Conservation (phyloP, 1,284 basidiomycete genomes). For the Rhodotorula sp. region DNA sequence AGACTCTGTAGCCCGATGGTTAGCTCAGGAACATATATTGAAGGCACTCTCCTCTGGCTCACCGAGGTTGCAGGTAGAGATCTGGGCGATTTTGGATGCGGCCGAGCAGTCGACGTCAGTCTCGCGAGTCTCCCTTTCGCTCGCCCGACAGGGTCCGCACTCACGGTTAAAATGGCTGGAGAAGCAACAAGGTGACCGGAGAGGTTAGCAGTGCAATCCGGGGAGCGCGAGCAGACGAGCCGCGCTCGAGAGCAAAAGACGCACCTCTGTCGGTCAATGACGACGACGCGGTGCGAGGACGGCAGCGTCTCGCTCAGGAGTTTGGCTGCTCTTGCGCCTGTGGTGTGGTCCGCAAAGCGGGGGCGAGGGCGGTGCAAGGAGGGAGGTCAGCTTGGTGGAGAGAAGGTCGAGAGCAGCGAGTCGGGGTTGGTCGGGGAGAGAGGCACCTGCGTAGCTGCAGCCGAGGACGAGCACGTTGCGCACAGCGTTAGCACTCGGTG, state of each 20-base stretch:
- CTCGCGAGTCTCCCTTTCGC: not conserved
- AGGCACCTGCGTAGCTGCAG: slow-evolving; percentile 2
- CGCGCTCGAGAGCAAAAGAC: slow-evolving; percentile 5
- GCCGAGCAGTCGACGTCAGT: not conserved
- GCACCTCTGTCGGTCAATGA: slow-evolving; percentile 44
- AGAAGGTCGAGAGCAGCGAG: not conserved
- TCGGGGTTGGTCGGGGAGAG: too few relatives aligned
- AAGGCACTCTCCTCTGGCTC: not conserved
- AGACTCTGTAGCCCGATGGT: slow-evolving; percentile 18
- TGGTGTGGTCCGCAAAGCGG: not conserved
- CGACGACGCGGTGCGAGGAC: slow-evolving; percentile 40
- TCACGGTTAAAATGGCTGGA: slow-evolving; percentile 47
- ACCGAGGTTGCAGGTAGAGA: slow-evolving; percentile 44
- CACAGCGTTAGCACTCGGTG: not conserved
- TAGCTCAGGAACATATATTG: rapidly evolving
- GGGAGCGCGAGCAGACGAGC: not conserved
- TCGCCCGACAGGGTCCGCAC: not conserved
- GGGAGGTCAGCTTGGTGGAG: not conserved
- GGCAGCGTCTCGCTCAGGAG: slow-evolving; percentile 40
- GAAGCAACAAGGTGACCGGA: not conserved
- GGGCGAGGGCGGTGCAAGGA: not conserved
- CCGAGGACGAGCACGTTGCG: not conserved
- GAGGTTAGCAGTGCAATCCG: not conserved
- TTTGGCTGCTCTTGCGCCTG: slow-evolving; percentile 42
- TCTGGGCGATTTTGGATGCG: slow-evolving; percentile 21